Evolutionary conservation across 164 flowering plant species (phyloP).

Genomic region (Chimonanthus praecox): DNA sequence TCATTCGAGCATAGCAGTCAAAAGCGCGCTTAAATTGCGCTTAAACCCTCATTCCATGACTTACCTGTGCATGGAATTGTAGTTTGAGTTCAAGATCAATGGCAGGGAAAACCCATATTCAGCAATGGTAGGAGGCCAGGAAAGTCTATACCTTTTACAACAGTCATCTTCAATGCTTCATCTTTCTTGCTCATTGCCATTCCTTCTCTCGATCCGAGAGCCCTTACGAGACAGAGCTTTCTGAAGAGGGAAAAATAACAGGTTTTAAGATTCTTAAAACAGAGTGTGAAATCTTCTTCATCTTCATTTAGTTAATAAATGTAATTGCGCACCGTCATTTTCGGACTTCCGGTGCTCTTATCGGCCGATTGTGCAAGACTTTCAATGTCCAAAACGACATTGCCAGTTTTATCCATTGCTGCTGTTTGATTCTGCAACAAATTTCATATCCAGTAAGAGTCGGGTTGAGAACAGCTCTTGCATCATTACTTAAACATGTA

Average conservation of each 20-base stretch:
- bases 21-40: too few relatives aligned
- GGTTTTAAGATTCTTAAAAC: background rate
- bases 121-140: background rate
- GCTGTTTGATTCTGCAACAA: conserved; percentile 13
- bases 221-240: conserved; percentile 31
- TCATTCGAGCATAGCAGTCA: too few relatives aligned
- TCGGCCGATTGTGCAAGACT: conserved; percentile 20
- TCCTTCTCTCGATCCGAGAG: conserved; percentile 23
- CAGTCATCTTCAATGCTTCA: conserved; percentile 19
- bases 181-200: conserved; percentile 27
- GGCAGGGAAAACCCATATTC: background rate
- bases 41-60: too few relatives aligned
- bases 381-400: conserved; percentile 26
- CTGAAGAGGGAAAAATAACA: conserved; percentile 3
- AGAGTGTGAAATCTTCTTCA: background rate
- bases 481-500: too few relatives aligned
- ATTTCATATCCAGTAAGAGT: too few relatives aligned
- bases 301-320: too few relatives aligned
- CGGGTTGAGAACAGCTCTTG: too few relatives aligned
- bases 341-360: conserved; percentile 23
- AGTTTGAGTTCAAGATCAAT: background rate
- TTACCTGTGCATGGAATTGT: too few relatives aligned
- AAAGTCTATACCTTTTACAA: conserved; percentile 20
- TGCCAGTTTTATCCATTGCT: conserved; percentile 16
- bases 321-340: conserved; percentile 19